phyloP scores from a whole-genome alignment of 768 basidiomycete genomes.

The Pleurotus eryngii region DNA sequence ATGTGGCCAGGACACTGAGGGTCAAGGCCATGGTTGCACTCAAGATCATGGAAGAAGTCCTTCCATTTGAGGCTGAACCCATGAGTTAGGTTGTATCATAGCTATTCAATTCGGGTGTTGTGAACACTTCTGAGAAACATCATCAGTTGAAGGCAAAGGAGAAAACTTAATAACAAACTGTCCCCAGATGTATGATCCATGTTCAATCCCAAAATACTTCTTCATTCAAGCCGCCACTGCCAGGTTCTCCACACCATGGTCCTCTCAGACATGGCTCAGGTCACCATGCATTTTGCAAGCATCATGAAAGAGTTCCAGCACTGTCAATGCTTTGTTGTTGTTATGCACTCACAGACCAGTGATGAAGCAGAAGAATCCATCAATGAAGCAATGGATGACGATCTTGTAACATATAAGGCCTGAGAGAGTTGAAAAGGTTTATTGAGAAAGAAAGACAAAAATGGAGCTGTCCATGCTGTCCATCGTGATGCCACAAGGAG shows the following conservation, averaged over 20 bases:
- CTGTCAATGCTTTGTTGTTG: slow-evolving; percentile 26
- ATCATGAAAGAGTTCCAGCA: slow-evolving; percentile 18
- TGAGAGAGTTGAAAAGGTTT: neutral
- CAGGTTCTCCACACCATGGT: slow-evolving; percentile 27
- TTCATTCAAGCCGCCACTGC: slow-evolving; percentile 21
- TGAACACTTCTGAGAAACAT: slow-evolving; percentile 11
- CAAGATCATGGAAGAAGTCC: slow-evolving; percentile 24
- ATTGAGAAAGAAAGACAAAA: neutral
- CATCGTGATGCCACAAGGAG: slow-evolving; percentile 30
- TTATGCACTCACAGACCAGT: slow-evolving; percentile 18
- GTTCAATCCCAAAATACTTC: slow-evolving; percentile 10
- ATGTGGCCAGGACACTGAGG: slow-evolving; percentile 16
- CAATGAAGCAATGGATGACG: slow-evolving; percentile 28
- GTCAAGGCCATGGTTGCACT: slow-evolving; percentile 21
- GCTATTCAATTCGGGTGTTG: slow-evolving; percentile 17
- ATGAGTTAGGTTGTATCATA: slow-evolving; percentile 28
- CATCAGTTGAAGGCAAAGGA: neutral
- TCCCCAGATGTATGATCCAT: slow-evolving; percentile 27
- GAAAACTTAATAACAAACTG: slow-evolving; percentile 10
- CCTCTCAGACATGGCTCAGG: slow-evolving; percentile 23
- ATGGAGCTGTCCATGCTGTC: slow-evolving; percentile 24
- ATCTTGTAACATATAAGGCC: slow-evolving; percentile 25
- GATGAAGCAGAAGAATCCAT: slow-evolving; percentile 23
- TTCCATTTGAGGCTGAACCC: slow-evolving; percentile 28
- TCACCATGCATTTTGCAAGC: slow-evolving; percentile 12